Base-by-base conservation (phyloP, 257 asterid genomes). In the Cynanchum wilfordii region DNA sequence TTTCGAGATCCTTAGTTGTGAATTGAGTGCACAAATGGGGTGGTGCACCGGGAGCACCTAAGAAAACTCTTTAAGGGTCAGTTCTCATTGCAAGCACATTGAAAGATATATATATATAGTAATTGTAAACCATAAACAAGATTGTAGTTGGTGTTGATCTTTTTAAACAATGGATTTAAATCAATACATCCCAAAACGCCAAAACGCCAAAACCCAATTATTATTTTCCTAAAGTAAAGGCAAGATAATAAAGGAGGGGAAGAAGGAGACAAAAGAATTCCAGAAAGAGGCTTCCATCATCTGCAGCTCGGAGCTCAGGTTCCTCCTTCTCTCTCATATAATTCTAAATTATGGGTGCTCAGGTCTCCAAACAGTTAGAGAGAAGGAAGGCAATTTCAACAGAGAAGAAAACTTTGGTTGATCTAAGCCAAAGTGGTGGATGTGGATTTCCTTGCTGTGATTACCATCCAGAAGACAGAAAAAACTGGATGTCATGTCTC, bases 401-500 rank as follows among this genome's bases (percentile, higher is more conserved):
- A 1, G 82, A 94, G 82, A 89, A 87, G 84, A 85, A 86, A 73
- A 20, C 81, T 63, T 69, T 94, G 12, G 47, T 36, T 9, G 90
- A 82, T 85, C 84, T 94, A 40, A 36, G 80, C 47, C 73, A 81
- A 20, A 76, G 40, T 65, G 25, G 8, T 38, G 94, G 90, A 47
- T 59, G 36, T 24, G 83, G 82, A 5, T 94, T 77, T 45, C 97
- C 97, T 0, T 88, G 99, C 56, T 79, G 80, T 70, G 98, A 91
- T 64, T 84, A 88, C 82, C 76, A 20, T 64, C 84, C 92, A 1
- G 42, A 80, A 16, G 94, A 94, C 42, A 78, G 89, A 2, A 82
- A 82, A 78, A 92, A 83, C 83, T 95, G 99, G 99, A 90, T 92
- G 96, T 70, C 80, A 63, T 72, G 68, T 33, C 88, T 91, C 5